Evolutionary conservation across 2,329 filamentous ascomycete genomes (phyloP).

Genomic region (Lasiodiplodia gonubiensis): DNA sequence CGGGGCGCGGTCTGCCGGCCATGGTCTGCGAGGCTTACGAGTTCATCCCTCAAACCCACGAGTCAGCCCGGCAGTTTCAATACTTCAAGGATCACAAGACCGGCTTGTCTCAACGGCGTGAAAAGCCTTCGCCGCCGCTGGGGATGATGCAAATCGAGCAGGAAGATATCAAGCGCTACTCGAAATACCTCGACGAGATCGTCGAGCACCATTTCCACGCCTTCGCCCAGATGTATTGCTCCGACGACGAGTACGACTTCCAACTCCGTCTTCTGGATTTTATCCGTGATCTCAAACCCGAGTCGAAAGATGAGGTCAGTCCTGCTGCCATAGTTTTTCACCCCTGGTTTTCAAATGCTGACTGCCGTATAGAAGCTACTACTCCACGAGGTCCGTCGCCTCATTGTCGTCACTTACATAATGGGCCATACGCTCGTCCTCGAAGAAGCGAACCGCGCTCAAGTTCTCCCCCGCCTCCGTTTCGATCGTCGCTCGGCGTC

Average conservation of each 20-base stretch:
- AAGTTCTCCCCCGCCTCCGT: conserved; percentile 39
- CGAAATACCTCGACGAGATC: conserved; percentile 52
- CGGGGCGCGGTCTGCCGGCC: conserved; percentile 50
- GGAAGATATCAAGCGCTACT: conserved; percentile 52
- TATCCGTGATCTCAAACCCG: conserved; percentile 47
- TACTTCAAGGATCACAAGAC: conserved; percentile 48
- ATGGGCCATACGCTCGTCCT: conserved; percentile 57
- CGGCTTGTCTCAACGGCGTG: conserved; percentile 37
- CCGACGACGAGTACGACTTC: conserved; percentile 54
- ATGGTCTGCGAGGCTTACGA: conserved; percentile 55
- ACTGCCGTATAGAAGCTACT: conserved; percentile 43
- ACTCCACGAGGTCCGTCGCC: conserved; percentile 51
- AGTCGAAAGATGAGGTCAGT: conserved; percentile 49
- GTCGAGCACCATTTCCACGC: conserved; percentile 48
- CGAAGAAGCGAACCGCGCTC: conserved; percentile 45
- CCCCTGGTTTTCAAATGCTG: conserved; percentile 20
- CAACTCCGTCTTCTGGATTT: conserved; percentile 50
- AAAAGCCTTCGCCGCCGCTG: conserved; percentile 53
- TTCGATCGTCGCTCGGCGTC: conserved; percentile 42
- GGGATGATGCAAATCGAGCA: conserved; percentile 53
- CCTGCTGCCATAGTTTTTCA: neutral
- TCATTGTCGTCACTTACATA: conserved; percentile 56
- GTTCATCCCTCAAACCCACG: conserved; percentile 50
- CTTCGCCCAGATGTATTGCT: conserved; percentile 52
- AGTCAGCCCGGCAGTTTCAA: conserved; percentile 50